Conservation (phyloP, 805 yeast genomes). For the Metschnikowia shivogae region DNA sequence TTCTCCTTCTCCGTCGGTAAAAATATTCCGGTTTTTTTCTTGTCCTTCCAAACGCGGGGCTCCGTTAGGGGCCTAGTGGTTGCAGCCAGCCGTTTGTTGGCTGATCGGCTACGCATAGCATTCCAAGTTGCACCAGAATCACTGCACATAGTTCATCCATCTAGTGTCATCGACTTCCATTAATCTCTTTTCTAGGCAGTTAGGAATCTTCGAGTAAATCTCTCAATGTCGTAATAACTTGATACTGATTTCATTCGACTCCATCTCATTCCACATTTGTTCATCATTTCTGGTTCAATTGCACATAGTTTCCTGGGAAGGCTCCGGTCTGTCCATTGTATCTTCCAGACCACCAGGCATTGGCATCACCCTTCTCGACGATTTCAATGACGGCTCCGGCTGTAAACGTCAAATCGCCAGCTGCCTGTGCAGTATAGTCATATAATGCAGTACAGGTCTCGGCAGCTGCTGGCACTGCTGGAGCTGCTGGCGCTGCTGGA, state of each 20-base stretch:
- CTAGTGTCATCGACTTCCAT: no score
- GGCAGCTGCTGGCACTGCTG: conserved; percentile 27
- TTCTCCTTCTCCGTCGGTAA: no score
- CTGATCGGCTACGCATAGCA: no score
- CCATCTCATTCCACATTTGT: not conserved
- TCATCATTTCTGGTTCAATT: conserved; percentile 40
- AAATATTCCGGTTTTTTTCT: no score
- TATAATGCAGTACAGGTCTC: conserved; percentile 82
- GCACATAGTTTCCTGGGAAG: conserved; percentile 96
- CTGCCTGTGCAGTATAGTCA: conserved; percentile 90
- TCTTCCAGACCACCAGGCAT: conserved; percentile 98
- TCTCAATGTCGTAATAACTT: not conserved
- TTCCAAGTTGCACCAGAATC: no score
- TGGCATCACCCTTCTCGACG: conserved; percentile 78
- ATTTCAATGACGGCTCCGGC: conserved; percentile 87
- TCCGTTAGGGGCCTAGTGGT: no score
- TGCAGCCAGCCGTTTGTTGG: no score
- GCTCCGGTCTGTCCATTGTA: conserved; percentile 82
- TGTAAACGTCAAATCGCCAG: conserved; percentile 81
- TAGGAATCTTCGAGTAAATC: no score
- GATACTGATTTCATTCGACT: not conserved
- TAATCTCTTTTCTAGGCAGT: no score
- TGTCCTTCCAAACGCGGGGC: no score
- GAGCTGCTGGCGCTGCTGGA: conserved; percentile 27
- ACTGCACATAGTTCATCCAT: no score